phyloP scores from a whole-genome alignment of 345 rosid genomes.

The Pistacia integerrima region DNA sequence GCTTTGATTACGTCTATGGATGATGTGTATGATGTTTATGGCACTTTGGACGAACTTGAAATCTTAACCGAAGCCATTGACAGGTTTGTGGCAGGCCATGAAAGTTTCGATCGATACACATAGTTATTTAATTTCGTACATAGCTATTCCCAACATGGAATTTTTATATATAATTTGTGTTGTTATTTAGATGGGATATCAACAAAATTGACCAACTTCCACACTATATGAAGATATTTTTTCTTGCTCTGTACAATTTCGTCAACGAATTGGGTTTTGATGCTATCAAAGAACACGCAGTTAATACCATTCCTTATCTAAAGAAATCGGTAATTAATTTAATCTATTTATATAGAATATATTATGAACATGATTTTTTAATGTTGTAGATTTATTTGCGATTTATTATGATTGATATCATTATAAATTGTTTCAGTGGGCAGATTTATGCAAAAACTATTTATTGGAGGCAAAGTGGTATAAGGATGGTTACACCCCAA shows the following conservation, averaged over 20 bases:
- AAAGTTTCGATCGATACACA: too few relatives aligned
- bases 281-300: slow-evolving; percentile 12
- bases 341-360: neutral
- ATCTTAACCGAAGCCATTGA: slow-evolving; percentile 2
- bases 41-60: slow-evolving; percentile 6
- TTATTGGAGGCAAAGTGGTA: slow-evolving; percentile 50
- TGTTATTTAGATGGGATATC: slow-evolving; percentile 38
- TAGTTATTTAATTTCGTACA: neutral
- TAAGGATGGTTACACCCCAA: slow-evolving; percentile 34
- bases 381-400: too few relatives aligned
- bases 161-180: too few relatives aligned
- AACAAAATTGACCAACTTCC: slow-evolving; percentile 46
- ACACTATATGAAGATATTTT: slow-evolving; percentile 43
- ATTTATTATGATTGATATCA: too few relatives aligned
- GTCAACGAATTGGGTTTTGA: slow-evolving; percentile 35
- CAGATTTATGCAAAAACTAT: slow-evolving; percentile 33
- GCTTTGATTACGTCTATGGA: slow-evolving; percentile 29
- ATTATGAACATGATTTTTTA: too few relatives aligned
- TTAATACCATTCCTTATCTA: slow-evolving; percentile 4
- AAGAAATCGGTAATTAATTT: slow-evolving; percentile 30
- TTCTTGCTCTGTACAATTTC: slow-evolving; percentile 32
- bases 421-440: slow-evolving; percentile 37
- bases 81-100: neutral
- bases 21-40: slow-evolving; percentile 18
- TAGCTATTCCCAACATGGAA: too few relatives aligned